These are phyloP conservation scores for Lentinula raphanica DNA, from an alignment of 768 basidiomycete genomes.

Conservation along the genomic window DNA sequence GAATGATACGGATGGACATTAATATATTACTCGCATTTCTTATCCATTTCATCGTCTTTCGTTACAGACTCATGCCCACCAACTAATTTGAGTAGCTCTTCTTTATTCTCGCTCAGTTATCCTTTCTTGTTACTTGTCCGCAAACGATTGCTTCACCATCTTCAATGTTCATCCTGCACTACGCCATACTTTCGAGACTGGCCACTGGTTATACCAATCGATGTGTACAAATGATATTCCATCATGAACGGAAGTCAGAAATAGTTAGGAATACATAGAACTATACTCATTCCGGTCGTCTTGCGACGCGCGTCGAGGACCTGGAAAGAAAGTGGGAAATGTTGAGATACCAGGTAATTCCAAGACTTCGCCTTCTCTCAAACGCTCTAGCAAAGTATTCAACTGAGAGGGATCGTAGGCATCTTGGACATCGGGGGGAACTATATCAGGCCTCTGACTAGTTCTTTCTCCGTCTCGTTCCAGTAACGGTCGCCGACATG, in stretches of 20 bases:
- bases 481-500: slow-evolving; percentile 50
- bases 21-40: slow-evolving; percentile 1
- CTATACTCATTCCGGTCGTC: slow-evolving; percentile 32
- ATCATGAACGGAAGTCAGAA: slow-evolving; percentile 30
- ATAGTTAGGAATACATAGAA: slow-evolving; percentile 59
- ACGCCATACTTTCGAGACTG: neutral
- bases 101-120: neutral
- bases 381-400: neutral
- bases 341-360: too few relatives aligned
- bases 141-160: neutral
- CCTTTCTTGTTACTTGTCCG: neutral
- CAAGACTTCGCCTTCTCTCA: neutral
- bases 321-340: neutral
- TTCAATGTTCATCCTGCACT: neutral
- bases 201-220: slow-evolving; percentile 5
- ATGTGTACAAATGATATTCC: neutral
- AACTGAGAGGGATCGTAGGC: slow-evolving; percentile 4
- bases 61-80: neutral
- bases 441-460: slow-evolving; percentile 3
- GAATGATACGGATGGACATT: slow-evolving; percentile 5
- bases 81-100: neutral
- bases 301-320: neutral
- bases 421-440: slow-evolving; percentile 9
- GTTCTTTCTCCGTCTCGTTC: slow-evolving; percentile 12
- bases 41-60: neutral